Evolutionary conservation across 1,139 yeast species (phyloP).

Genomic region (Magnusiomyces paraingens): DNA sequence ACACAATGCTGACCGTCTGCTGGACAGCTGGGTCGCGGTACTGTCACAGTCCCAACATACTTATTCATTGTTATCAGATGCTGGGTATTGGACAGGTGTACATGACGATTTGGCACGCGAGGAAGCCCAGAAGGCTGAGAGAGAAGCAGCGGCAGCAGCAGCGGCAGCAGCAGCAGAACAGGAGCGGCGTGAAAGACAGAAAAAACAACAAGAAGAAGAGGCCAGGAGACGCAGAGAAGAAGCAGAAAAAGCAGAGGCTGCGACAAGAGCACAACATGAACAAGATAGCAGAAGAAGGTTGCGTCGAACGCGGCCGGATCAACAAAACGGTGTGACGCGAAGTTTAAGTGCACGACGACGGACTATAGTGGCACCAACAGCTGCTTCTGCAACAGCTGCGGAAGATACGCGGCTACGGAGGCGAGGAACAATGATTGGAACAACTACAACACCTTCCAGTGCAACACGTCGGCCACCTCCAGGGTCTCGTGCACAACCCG

Average conservation of each 20-base stretch:
- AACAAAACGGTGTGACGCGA: no score
- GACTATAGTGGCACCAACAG: no score
- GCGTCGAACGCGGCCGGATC: no score
- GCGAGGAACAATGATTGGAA: no score
- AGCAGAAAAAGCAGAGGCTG: constrained; percentile 10
- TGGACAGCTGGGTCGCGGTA: constrained; percentile 32
- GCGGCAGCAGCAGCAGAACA: constrained; percentile 14
- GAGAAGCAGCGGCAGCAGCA: constrained; percentile 3
- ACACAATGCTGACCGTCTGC: constrained; percentile 29
- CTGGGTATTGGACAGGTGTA: constrained; percentile 31
- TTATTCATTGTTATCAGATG: constrained; percentile 27
- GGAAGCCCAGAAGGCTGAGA: constrained; percentile 15
- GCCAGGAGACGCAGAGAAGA: background rate
- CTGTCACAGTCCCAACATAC: constrained; percentile 35
- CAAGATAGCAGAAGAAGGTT: no score
- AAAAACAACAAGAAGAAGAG: constrained; percentile 18
- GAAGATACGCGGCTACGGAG: no score
- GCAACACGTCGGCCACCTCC: no score
- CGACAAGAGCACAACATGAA: constrained; percentile 10
- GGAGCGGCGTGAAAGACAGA: constrained; percentile 21
- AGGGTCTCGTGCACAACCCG: no score
- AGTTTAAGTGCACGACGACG: no score
- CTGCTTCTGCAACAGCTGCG: no score
- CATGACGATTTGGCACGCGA: constrained; percentile 25
- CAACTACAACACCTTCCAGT: no score